Percentiles rank a stretch among this genome's conserved stretches.
Evolutionary conservation across 192 early-diverging fungal genomes (phyloP).

Genomic region (Umbelopsis isabellina): DNA sequence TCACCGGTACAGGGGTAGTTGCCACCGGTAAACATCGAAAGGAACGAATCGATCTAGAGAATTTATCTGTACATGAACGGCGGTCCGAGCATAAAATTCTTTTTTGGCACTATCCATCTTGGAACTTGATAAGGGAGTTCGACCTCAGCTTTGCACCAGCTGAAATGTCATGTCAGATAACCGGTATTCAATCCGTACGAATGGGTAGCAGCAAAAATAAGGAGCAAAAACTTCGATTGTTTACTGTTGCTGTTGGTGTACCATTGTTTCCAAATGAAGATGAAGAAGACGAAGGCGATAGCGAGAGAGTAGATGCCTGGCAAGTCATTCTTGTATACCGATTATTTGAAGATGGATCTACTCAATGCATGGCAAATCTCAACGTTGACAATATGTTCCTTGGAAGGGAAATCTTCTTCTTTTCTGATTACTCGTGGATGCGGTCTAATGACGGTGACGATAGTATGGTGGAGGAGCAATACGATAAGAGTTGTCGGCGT

Average conservation of each 20-base stretch:
- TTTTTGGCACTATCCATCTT: conserved; percentile 41
- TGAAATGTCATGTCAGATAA: conserved; percentile 35
- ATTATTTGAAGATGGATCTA: conserved; percentile 33
- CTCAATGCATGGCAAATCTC: conserved; percentile 27
- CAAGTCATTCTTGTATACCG: conserved; percentile 37
- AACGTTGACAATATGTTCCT: conserved; percentile 26
- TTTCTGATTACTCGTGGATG: conserved; percentile 30
- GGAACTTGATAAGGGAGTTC: conserved; percentile 31
- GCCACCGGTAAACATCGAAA: conserved; percentile 41
- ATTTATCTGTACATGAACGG: neutral
- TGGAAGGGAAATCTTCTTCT: conserved; percentile 34
- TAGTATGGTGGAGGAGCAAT: neutral
- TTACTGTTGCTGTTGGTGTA: conserved; percentile 35
- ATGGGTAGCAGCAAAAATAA: neutral
- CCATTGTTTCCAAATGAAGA: conserved; percentile 14
- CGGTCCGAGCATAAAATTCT: conserved; percentile 36
- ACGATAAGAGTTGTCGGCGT: neutral
- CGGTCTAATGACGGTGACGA: conserved; percentile 7
- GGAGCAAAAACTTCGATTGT: conserved; percentile 25
- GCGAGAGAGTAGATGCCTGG: conserved; percentile 25
- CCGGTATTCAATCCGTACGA: conserved; percentile 36
- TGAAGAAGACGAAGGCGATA: conserved; percentile 19
- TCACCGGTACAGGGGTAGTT: conserved; percentile 29
- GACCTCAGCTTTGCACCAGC: conserved; percentile 34
- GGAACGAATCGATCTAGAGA: neutral